Base-by-base conservation (phyloP, 495 filamentous ascomycete species). In the Hapsidospora chrysogenum region DNA sequence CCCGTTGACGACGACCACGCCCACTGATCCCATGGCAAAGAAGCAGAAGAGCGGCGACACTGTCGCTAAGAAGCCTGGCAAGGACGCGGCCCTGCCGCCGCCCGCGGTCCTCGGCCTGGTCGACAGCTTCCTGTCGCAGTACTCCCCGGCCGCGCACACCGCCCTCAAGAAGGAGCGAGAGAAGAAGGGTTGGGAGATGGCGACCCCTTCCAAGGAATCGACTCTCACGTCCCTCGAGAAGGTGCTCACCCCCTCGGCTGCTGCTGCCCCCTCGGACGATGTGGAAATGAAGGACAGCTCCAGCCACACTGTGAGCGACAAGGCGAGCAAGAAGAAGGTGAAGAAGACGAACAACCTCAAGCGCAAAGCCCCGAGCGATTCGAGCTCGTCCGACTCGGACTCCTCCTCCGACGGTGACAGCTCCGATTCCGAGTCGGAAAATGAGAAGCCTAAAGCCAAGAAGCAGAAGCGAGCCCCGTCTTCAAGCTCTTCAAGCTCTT, bases 31-130 rank as follows among this genome's bases (percentile, higher is more conserved):
- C 22, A 58, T 53, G 49, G 47, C 51, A 22, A 47, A 47, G 37
- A 35, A 31, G 37, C 36, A 40, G 37, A 17, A 10, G n/a, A 21
- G 35, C 27, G 50, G 50, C 33, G 37, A 27, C n/a, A 13, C 36
- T 13, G 14, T 39, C 9, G 25, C 33, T n/a, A 40, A 47, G 35
- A 51, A 49, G 36, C 32, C 41, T n/a, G 30, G 31, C 1, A 27
- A 49, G 28, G 19, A 43, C 30, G 28, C 32, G 17, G 42, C 57
- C 22, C 20, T 17, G 36, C 68, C 67, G 21, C 66, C 76, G 8
- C 42, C 64, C 14, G 65, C 74, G 46, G 54, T 85, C 11, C 48
- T 83, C 40, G 65, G 71, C 27, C 59, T 80, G n/a, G 64, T 85
- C 42, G 67, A 70, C 20, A 55, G 59, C 10, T 84, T 82, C 54